Base-by-base conservation (phyloP, 2,329 filamentous ascomycete species). In the Alternaria rosae region DNA sequence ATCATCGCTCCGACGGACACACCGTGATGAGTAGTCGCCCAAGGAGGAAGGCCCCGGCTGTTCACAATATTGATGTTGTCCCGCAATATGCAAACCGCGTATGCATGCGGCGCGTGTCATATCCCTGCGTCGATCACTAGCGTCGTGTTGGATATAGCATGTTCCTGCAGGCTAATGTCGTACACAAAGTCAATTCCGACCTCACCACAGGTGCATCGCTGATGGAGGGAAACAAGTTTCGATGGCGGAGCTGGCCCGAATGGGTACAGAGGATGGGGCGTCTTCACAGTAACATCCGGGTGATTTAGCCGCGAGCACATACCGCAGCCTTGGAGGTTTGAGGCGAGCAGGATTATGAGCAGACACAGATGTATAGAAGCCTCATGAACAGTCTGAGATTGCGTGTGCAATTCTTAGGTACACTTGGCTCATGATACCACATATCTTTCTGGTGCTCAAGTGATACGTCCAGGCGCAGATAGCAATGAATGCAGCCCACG, bases 101-200 rank as follows among this genome's bases (percentile, higher is more conserved):
- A 35, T 43, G 13, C 50, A 50, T 11, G 47, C 21, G 20, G 28
- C 17, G 47, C 5, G 30, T 35, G 28, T 20, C 3, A 28, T 3
- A 23, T 17, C 52, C 52, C 30, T 56, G 44, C 43, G 57, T 41
- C 53, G 25, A 60, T 60, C 57, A 35, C 56, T 44, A 28, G 32
- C 28, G 35, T 56, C 52, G 32, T 32, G 30, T 28, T 35, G 44
- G 52, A 32, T 35, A 54, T 28, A 41, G 12, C 41, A 26, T 47
- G 30, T 41, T 21, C 17, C 25, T 23, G 50, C 51, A 28, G 21
- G 50, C 48, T 26, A 54, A 54, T 42, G 51, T 30, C 30, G 42
- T 32, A 47, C 42, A 45, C 41, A 59, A 57, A 42, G 51, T 56
- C 64, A 61, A 64, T 54, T 12, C 28, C 6, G 32, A 54, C 57